Evolutionary conservation across 805 yeast genomes (phyloP), one percentile per base, ranked within the genome.

Genomic region (Cyberlindnera euphorbiae): DNA sequence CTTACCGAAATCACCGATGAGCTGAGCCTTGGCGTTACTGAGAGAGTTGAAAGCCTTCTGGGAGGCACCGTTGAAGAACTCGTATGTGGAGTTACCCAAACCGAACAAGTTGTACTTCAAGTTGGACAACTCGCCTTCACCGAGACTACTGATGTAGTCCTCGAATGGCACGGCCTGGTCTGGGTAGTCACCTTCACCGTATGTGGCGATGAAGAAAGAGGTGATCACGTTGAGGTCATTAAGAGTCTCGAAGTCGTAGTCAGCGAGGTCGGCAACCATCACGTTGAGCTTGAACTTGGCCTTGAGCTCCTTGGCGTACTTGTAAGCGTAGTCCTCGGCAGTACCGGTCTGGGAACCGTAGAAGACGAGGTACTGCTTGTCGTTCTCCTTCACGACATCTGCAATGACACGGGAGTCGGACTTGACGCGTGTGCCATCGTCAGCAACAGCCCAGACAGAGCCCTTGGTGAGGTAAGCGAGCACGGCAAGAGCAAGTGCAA

Each of bases 121-220:
- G 42, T 72, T 74, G 7, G 70, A 55, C 50, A 89, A 66, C 28
- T 65, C 72, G 17, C 73, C 74, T 18, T 75, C 79, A 33, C 71
- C 75, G 36, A 68, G 61, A 18, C 59, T 50, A 23, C 77, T 74
- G 52, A 89, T 71, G 55, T 66, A 77, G 39, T 80, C 82, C 55
- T 77, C 79, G 58, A 93, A 86, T 26, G 77, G 78, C 28, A 75
- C 73, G n/a, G 97, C 93, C 51, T 86, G 85, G 59, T 90, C 98
- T 11, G 98, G 90, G 50, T 95, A 95, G 59, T 90, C 98, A 56
- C 98, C 98, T 64, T 90, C 98, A 50, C 98, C 98, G 53, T 93
- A 93, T 9, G 96, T 87, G 22, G 97, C 93, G 64, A 88, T 69
- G 55, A 90, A 71, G 53, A 90, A 81, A 44, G 87, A 77, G 15